A percentile compares a stretch with the other conserved stretches of the same genome.
Evolutionary conservation across 352 stramenopile genomes (phyloP).

Genomic region (Phytophthora pistaciae): DNA sequence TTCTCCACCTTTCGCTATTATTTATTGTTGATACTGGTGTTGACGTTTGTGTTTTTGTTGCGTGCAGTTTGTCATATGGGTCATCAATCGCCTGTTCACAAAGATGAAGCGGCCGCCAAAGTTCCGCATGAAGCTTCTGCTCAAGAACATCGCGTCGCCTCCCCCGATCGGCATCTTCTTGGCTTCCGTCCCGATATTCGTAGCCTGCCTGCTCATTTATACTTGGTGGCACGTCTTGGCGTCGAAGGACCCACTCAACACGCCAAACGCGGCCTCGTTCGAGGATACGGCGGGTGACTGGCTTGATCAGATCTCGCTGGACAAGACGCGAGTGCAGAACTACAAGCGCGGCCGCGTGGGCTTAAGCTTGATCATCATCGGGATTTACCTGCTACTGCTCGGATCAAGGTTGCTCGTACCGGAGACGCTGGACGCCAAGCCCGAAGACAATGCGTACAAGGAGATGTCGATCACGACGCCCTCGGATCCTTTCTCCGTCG

Average conservation of each 20-base stretch:
- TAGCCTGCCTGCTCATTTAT: constrained; percentile 76
- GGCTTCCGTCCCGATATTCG: constrained; percentile 60
- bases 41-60: not conserved
- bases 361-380: constrained; percentile 80
- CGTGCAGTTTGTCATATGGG: constrained; percentile 89
- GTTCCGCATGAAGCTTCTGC: constrained; percentile 93
- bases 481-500: constrained; percentile 61
- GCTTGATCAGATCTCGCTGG: constrained; percentile 91
- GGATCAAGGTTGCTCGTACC: constrained; percentile 83
- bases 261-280: constrained; percentile 78
- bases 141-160: constrained; percentile 90
- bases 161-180: constrained; percentile 88
- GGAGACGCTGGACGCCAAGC: constrained; percentile 81
- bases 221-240: constrained; percentile 82
- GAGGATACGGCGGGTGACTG: constrained; percentile 89
- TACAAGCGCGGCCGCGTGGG: constrained; percentile 92
- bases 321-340: constrained; percentile 68
- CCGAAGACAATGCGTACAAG: constrained; percentile 82
- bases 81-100: constrained; percentile 95
- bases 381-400: constrained; percentile 83
- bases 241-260: constrained; percentile 51
- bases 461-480: constrained; percentile 55
- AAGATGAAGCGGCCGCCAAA: constrained; percentile 95
- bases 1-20: not conserved
- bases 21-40: not conserved